Percentiles rank a stretch among this genome's conserved stretches.
Evolutionary conservation across 495 filamentous ascomycete species (phyloP).

Genomic region (Rhizodiscina lignyota): DNA sequence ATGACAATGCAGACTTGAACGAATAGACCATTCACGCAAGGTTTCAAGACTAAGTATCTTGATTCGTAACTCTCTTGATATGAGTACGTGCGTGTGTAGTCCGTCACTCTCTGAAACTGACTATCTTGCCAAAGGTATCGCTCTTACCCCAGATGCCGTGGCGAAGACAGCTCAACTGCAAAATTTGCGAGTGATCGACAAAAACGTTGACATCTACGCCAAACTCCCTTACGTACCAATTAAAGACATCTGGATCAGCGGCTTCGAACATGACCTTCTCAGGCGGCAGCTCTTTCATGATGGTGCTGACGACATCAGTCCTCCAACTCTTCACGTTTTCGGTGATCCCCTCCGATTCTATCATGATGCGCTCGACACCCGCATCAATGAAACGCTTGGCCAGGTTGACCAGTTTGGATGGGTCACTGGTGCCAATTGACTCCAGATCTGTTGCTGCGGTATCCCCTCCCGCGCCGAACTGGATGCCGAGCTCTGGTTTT

Average conservation of each 20-base stretch:
- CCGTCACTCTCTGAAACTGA: slow-evolving; percentile 30
- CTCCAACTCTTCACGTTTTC: slow-evolving; percentile 40
- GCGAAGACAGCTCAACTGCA: slow-evolving; percentile 36
- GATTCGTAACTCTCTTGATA: no score
- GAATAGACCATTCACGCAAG: no score
- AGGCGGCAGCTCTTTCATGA: slow-evolving; percentile 34
- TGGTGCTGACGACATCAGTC: slow-evolving; percentile 38
- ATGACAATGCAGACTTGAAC: no score
- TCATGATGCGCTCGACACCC: slow-evolving; percentile 42
- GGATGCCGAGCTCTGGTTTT: slow-evolving; percentile 44
- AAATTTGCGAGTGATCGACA: slow-evolving; percentile 44
- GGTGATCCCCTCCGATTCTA: slow-evolving; percentile 46
- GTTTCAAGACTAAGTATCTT: no score
- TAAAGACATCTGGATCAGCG: slow-evolving; percentile 38
- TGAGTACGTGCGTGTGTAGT: no score
- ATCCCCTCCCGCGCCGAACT: slow-evolving; percentile 44
- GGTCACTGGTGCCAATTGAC: slow-evolving; percentile 34
- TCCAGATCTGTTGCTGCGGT: slow-evolving; percentile 31
- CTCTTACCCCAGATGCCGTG: slow-evolving; percentile 40
- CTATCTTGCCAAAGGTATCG: slow-evolving; percentile 41
- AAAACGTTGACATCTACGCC: slow-evolving; percentile 43
- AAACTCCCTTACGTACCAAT: slow-evolving; percentile 44
- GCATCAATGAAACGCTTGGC: slow-evolving; percentile 34
- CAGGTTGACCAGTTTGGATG: slow-evolving; percentile 31
- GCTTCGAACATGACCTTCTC: slow-evolving; percentile 48